Conservation (phyloP, 805 yeast species). For the Suhomyces sp. region DNA sequence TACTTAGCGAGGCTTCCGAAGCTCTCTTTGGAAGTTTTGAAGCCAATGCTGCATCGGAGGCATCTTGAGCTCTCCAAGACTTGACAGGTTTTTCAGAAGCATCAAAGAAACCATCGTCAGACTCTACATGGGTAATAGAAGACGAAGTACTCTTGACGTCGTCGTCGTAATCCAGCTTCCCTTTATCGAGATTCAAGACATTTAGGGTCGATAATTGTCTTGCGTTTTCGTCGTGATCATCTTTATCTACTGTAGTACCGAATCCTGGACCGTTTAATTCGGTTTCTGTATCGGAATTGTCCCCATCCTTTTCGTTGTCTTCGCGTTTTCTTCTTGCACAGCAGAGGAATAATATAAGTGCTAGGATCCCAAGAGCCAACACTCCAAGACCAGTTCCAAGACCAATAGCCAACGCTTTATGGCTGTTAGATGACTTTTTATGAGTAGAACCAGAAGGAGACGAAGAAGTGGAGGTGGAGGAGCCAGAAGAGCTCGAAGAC, state of each 20-base stretch:
- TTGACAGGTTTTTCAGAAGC: constrained; percentile 38
- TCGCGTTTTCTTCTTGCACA: constrained; percentile 41
- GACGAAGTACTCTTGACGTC: constrained; percentile 36
- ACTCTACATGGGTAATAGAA: constrained; percentile 53
- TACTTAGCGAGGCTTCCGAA: constrained; percentile 70
- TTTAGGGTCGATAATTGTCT: constrained; percentile 49
- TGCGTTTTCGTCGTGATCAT: constrained; percentile 23
- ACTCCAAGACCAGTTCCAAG: constrained; percentile 84
- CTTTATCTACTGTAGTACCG: constrained; percentile 26
- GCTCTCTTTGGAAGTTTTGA: constrained; percentile 48
- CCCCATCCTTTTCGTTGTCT: constrained; percentile 16
- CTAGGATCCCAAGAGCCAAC: constrained; percentile 47
- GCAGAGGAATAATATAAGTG: constrained; percentile 51
- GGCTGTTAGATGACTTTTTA: constrained; percentile 9
- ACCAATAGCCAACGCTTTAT: constrained; percentile 75
- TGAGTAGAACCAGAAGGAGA: constrained; percentile 19
- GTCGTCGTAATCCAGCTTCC: constrained; percentile 1
- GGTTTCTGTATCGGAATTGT: constrained; percentile 5
- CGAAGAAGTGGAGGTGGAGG: constrained; percentile 7
- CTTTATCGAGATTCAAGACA: constrained; percentile 28
- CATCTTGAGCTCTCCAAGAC: constrained; percentile 43
- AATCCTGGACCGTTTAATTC: constrained; percentile 35
- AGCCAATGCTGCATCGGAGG: constrained; percentile 18
- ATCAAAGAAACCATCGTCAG: constrained; percentile 27
- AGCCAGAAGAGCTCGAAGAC: constrained; percentile 3